Percentiles rank a stretch among this genome's conserved stretches.
phyloP scores from a whole-genome alignment of 768 basidiomycete species.

The Mycena vitilis region DNA sequence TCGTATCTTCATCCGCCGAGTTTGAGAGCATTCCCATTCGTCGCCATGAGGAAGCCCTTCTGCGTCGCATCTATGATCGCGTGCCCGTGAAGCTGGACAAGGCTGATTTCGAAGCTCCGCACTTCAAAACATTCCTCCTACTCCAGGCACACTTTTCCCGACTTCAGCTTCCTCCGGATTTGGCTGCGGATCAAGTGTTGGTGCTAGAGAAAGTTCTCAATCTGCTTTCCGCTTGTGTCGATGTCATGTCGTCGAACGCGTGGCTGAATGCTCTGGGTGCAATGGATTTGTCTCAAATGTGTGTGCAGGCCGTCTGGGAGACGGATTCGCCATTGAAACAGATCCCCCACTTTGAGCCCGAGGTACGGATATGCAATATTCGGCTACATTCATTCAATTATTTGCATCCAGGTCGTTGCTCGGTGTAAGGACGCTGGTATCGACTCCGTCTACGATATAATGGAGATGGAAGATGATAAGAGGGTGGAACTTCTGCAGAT shows the following conservation, averaged over 20 bases:
- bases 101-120: slow-evolving; percentile 90
- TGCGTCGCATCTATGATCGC: slow-evolving; percentile 93
- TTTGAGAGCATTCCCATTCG: slow-evolving; percentile 96
- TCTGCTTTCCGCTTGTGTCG: slow-evolving; percentile 92
- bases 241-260: slow-evolving; percentile 97
- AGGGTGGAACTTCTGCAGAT: slow-evolving; percentile 86
- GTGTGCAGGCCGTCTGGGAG: slow-evolving; percentile 98
- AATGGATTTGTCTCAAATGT: slow-evolving; percentile 99
- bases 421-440: slow-evolving; percentile 86
- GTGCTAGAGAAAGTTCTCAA: slow-evolving; percentile 94
- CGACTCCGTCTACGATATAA: slow-evolving; percentile 95
- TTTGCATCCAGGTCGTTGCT: slow-evolving; percentile 69
- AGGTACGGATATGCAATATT: slow-evolving; percentile 58
- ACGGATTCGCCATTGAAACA: slow-evolving; percentile 95
- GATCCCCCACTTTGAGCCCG: slow-evolving; percentile 94
- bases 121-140: slow-evolving; percentile 98
- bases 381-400: neutral
- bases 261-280: slow-evolving; percentile 95
- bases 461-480: slow-evolving; percentile 97
- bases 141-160: slow-evolving; percentile 98
- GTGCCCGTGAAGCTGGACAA: slow-evolving; percentile 93
- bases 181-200: slow-evolving; percentile 89
- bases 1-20: slow-evolving; percentile 96
- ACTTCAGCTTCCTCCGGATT: slow-evolving; percentile 90
- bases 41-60: slow-evolving; percentile 87